Evolutionary conservation across 2,329 filamentous ascomycete genomes (phyloP), one percentile per base, ranked within the genome.

Genomic region (Echinosphaeria canescens): DNA sequence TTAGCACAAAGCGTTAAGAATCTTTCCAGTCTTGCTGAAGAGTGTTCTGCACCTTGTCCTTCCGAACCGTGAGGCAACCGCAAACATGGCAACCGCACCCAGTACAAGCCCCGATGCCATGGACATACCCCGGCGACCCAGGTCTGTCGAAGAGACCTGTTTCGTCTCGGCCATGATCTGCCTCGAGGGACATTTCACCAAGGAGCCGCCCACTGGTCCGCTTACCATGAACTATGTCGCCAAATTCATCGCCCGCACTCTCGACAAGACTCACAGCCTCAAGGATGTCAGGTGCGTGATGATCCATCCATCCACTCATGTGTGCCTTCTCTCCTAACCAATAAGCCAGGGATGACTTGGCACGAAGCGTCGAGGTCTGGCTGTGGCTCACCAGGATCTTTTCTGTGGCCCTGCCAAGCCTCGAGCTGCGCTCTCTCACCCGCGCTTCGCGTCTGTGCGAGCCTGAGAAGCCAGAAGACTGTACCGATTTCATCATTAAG

Each of bases 301-400:
- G 3, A 15, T 14, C 15, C 10, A 5, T 11, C 22, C 11, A 10
- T 9, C 3, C 15, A 5, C 13, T 4, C 13, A 19, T 13, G 6
- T 10, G n/a, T 13, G 3, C 13, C 28, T 30, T 9, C 24, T 22
- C 22, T 32, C 30, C n/a, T n/a, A n/a, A n/a, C n/a, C n/a, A n/a
- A 20, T 27, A 22, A 15, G 12, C 15, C 31, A 70, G 64, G 35
- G 67, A 72, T 41, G 53, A 56, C 3, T 46, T 74, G 22, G 65
- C 66, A 4, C 58, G 58, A 31, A 74, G 73, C 35, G 59, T 74
- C 15, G 59, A 62, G 33, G 62, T 73, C 30, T 74, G 68, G 68
- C 61, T 72, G 36, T 69, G 66, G 50, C 49, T 74, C 31, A 62
- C 63, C 15, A 57, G 59, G 30, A 66, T 69, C 34, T 69, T 74